These are phyloP conservation scores for Pouteria glomerata DNA, from an alignment of 148 eudicot species.

Conservation along the genomic window DNA sequence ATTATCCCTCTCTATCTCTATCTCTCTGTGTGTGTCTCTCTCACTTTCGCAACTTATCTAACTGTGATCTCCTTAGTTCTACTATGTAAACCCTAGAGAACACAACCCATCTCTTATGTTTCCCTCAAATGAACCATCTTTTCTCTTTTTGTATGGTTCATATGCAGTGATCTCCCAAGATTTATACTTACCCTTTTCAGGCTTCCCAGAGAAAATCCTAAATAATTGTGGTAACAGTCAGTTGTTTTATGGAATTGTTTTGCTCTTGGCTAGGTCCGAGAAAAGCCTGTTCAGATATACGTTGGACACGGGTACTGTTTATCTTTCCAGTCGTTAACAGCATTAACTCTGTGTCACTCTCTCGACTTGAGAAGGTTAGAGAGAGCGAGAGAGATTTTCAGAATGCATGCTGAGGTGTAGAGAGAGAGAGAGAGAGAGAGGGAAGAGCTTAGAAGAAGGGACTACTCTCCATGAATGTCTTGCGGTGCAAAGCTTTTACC, in stretches of 20 bases:
- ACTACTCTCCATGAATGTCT: not conserved
- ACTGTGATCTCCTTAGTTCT: conserved; percentile 9
- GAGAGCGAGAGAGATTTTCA: conserved; percentile 15
- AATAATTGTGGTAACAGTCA: conserved; percentile 19
- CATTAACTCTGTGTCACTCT: not conserved
- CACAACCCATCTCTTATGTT: conserved; percentile 10
- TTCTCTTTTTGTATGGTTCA: conserved; percentile 1
- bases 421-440: not conserved
- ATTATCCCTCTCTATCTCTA: conserved; percentile 19
- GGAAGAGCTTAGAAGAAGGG: not conserved
- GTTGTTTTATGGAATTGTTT: conserved; percentile 1
- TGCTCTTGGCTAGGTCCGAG: not conserved
- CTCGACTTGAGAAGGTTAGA: not conserved
- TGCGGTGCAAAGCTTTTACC: conserved; percentile 28
- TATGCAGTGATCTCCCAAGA: conserved; percentile 57
- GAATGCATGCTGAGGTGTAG: conserved; percentile 15
- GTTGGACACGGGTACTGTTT: not conserved
- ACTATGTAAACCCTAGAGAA: conserved; percentile 24
- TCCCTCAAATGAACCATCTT: not conserved
- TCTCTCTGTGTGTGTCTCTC: conserved; percentile 17
- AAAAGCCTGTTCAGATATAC: conserved; percentile 13
- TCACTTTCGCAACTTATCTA: not conserved
- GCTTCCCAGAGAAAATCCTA: conserved; percentile 60
- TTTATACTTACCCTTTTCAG: conserved; percentile 56
- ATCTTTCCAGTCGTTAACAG: not conserved